A percentile compares a stretch with the other conserved stretches of the same genome.
Evolutionary conservation across 1,139 yeast genomes (phyloP).

Genomic region (Scheffersomyces illinoinensis): DNA sequence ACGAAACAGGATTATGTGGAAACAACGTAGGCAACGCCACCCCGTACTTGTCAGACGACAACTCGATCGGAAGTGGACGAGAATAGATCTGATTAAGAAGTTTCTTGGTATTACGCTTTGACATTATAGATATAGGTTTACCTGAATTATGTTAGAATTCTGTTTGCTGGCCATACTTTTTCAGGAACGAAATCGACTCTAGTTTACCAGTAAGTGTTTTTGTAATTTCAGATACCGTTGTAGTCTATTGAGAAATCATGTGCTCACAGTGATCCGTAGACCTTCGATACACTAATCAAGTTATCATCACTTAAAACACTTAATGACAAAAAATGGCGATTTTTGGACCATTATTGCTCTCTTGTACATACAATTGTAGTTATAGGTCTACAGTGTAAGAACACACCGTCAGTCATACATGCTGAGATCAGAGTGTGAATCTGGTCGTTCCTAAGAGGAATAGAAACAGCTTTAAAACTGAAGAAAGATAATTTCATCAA

Average conservation of each 20-base stretch:
- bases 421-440: neutral
- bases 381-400: neutral
- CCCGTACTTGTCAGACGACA: constrained; percentile 36
- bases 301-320: constrained; percentile 42
- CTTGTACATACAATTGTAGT: neutral
- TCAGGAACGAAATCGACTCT: neutral
- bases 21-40: constrained; percentile 44
- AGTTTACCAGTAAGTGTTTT: neutral
- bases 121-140: constrained; percentile 12
- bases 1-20: constrained; percentile 62
- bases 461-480: too few species aligned
- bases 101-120: constrained; percentile 23
- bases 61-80: constrained; percentile 51
- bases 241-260: constrained; percentile 91
- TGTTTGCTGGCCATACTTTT: neutral
- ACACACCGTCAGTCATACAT: neutral
- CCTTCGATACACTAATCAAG: constrained; percentile 54
- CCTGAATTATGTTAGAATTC: constrained; percentile 12
- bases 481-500: neutral
- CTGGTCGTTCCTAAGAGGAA: neutral
- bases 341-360: neutral
- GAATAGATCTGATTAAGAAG: constrained; percentile 35
- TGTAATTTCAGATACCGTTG: constrained; percentile 94
- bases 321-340: neutral
- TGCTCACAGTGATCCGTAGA: constrained; percentile 62